Percentiles rank a stretch among this genome's conserved stretches.
Evolutionary conservation across 176 grass and related monocot species (phyloP).

Genomic region (Chloris gayana): DNA sequence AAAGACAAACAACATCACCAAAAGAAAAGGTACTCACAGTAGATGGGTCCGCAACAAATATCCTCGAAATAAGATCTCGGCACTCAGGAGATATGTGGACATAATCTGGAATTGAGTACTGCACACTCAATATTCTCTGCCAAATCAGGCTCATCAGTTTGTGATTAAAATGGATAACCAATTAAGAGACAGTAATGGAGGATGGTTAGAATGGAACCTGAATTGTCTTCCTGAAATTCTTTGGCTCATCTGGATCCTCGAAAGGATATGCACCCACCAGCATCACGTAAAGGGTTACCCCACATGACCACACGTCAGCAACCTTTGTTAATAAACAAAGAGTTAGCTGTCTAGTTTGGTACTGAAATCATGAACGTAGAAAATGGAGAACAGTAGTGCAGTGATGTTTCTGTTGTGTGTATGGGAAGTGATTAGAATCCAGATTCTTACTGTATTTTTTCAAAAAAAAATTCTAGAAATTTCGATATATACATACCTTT

Average conservation of each 20-base stretch:
- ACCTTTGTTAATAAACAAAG: slow-evolving; percentile 51
- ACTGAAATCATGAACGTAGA: not conserved
- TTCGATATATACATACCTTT: slow-evolving; percentile 47
- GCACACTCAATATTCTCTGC: slow-evolving; percentile 91
- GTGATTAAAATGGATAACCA: not conserved
- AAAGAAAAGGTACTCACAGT: slow-evolving; percentile 50
- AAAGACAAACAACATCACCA: not conserved
- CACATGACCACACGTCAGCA: slow-evolving; percentile 96
- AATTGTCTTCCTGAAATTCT: slow-evolving; percentile 94
- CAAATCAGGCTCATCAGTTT: slow-evolving; percentile 31
- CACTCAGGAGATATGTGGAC: slow-evolving; percentile 87
- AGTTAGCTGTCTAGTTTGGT: not conserved
- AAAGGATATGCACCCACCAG: slow-evolving; percentile 96
- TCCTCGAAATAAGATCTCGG: slow-evolving; percentile 77
- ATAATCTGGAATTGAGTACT: slow-evolving; percentile 97
- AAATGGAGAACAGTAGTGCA: not conserved
- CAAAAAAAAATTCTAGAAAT: not conserved
- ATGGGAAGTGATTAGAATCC: not conserved
- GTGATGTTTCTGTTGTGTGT: not conserved
- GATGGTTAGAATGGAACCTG: slow-evolving; percentile 43
- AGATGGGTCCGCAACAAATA: slow-evolving; percentile 79
- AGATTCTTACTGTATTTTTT: not conserved
- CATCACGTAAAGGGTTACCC: slow-evolving; percentile 95
- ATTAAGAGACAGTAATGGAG: not conserved
- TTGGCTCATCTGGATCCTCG: slow-evolving; percentile 88